phyloP scores from a whole-genome alignment of 495 filamentous ascomycete species.

The Penicillium lagena region DNA sequence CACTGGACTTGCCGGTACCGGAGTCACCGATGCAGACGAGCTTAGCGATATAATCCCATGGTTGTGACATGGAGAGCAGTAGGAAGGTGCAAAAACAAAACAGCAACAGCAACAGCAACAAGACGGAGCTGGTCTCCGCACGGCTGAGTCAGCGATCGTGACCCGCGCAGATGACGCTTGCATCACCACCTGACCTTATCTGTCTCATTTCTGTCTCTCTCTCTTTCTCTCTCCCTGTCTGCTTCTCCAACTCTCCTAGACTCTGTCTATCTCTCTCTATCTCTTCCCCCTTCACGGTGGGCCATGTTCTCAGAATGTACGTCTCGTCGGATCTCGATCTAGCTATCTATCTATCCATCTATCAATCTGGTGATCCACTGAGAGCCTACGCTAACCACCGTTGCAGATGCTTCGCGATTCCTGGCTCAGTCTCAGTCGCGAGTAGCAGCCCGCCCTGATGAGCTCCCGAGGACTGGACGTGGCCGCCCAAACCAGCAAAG shows the following conservation, averaged over 20 bases:
- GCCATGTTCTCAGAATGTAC: slow-evolving; percentile 98
- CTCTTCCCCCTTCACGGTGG: slow-evolving; percentile 11
- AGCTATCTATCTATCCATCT: neutral
- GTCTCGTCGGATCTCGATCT: slow-evolving; percentile 23
- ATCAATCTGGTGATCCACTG: no score
- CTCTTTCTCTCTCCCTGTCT: slow-evolving; percentile 1
- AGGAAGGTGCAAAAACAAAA: slow-evolving; percentile 2
- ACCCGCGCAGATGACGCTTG: slow-evolving; percentile 35
- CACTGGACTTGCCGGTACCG: slow-evolving; percentile 83
- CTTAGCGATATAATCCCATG: slow-evolving; percentile 99
- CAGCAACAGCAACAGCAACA: slow-evolving; percentile 1
- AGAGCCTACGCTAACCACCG: neutral
- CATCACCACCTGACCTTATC: slow-evolving; percentile 16
- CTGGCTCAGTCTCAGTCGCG: slow-evolving; percentile 96
- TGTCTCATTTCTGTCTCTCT: neutral
- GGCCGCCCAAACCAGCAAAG: slow-evolving; percentile 38
- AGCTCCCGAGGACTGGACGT: slow-evolving; percentile 41
- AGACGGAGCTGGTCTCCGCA: slow-evolving; percentile 4
- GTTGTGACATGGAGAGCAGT: slow-evolving; percentile 56
- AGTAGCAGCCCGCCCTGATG: slow-evolving; percentile 61
- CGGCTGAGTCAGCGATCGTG: slow-evolving; percentile 41
- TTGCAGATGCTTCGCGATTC: slow-evolving; percentile 88
- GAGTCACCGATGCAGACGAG: slow-evolving; percentile 96
- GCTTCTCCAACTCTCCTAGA: neutral
- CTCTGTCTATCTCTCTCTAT: slow-evolving; percentile 1